Conservation (phyloP, 352 stramenopile species). For the Globisporangium abappressorium region DNA sequence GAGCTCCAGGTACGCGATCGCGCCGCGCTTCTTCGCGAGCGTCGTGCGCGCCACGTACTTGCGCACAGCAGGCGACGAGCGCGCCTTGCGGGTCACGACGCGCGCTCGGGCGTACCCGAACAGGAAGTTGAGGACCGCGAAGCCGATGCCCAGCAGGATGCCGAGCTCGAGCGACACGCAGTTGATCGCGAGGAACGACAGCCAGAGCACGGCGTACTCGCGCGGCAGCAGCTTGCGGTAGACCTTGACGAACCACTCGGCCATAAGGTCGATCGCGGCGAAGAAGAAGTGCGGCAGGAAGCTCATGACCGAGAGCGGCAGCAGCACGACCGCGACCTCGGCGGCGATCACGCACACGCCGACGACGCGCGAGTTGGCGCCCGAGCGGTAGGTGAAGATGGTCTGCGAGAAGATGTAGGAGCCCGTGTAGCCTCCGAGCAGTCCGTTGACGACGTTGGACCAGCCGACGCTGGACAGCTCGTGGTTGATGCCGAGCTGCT, state of each 20-base stretch:
- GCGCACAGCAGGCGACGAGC: slow-evolving; percentile 58
- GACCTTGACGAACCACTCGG: slow-evolving; percentile 94
- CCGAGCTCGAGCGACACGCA: slow-evolving; percentile 94
- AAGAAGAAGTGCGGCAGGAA: slow-evolving; percentile 98
- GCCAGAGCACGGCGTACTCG: slow-evolving; percentile 92
- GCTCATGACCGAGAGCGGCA: slow-evolving; percentile 93
- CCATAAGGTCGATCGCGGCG: slow-evolving; percentile 94
- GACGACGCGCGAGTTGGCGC: slow-evolving; percentile 88
- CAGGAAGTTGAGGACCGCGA: slow-evolving; percentile 87
- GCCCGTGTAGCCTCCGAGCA: slow-evolving; percentile 96
- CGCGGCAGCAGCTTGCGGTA: slow-evolving; percentile 78
- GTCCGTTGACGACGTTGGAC: slow-evolving; percentile 94
- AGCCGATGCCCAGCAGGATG: slow-evolving; percentile 91
- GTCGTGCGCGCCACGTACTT: slow-evolving; percentile 62
- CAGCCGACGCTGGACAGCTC: slow-evolving; percentile 93
- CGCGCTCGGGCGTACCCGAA: slow-evolving; percentile 71
- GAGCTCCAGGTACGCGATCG: slow-evolving; percentile 78
- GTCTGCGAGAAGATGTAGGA: slow-evolving; percentile 99
- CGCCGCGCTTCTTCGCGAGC: slow-evolving; percentile 60
- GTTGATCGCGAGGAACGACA: slow-evolving; percentile 95
- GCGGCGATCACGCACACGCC: slow-evolving; percentile 88
- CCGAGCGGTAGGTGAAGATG: slow-evolving; percentile 96
- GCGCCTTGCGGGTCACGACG: slow-evolving; percentile 62
- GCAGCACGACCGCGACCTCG: slow-evolving; percentile 86
- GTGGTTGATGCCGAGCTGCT: slow-evolving; percentile 94